These are phyloP conservation scores for Begonia peltatifolia DNA, from an alignment of 306 rosid genomes.

Conservation along the genomic window DNA sequence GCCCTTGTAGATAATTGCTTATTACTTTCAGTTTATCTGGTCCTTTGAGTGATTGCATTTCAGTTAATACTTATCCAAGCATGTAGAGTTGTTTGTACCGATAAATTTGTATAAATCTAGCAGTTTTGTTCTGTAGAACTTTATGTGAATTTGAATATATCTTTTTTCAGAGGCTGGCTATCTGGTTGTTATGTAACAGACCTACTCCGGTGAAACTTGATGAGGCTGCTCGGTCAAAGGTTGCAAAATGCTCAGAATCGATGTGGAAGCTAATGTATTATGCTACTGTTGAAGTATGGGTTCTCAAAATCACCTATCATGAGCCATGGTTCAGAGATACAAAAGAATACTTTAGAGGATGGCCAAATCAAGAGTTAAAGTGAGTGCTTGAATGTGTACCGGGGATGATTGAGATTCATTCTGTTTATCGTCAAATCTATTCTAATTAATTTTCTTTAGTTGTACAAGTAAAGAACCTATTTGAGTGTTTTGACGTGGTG, in stretches of 20 bases:
- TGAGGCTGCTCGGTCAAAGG: constrained; percentile 46
- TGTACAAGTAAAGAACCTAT: no score
- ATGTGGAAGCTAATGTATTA: constrained; percentile 88
- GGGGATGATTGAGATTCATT: constrained; percentile 2
- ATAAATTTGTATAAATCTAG: not conserved
- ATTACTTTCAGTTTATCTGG: no score
- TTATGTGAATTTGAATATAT: not conserved
- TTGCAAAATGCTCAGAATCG: constrained; percentile 81
- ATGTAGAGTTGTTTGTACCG: no score
- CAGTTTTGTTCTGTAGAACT: not conserved
- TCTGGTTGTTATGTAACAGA: constrained; percentile 46
- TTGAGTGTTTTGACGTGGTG: no score
- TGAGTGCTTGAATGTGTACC: constrained; percentile 28
- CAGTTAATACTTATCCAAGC: no score
- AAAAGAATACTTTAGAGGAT: constrained; percentile 52
- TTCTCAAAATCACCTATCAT: constrained; percentile 33
- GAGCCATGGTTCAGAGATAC: constrained; percentile 82
- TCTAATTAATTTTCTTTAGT: no score
- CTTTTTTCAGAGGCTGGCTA: constrained; percentile 47
- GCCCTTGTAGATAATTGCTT: no score
- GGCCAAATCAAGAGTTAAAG: constrained; percentile 89
- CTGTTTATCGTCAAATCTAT: not conserved
- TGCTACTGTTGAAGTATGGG: constrained; percentile 57
- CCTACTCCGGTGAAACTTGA: constrained; percentile 41
- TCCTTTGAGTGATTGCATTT: not conserved